These are phyloP conservation scores for Picea sitchensis DNA, from an alignment of 75 land plant genomes.

Conservation along the genomic window DNA sequence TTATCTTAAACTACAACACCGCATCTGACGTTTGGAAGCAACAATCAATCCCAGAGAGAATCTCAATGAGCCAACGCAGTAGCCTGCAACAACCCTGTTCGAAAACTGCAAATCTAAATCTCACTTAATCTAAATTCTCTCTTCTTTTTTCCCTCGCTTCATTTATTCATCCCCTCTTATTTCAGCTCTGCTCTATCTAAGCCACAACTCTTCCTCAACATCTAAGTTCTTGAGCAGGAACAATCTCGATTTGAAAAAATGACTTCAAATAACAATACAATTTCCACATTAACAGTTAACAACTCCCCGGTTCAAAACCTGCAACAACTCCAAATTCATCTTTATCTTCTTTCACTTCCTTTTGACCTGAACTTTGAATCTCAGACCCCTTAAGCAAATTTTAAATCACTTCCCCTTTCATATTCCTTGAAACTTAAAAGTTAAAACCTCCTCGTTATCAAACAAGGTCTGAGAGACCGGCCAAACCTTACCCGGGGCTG, in stretches of 20 bases:
- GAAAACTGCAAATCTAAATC: not conserved
- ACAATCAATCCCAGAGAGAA: too few relatives aligned
- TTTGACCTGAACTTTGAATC: not conserved
- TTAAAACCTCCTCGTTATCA: not conserved
- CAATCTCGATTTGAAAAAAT: too few relatives aligned
- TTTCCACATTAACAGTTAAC: not conserved
- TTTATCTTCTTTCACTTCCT: too few relatives aligned
- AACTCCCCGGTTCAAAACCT: not conserved
- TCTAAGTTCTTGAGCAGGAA: not conserved
- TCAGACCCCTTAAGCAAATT: not conserved
- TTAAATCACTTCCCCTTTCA: not conserved
- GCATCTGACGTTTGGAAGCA: too few relatives aligned
- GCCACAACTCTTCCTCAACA: not conserved
- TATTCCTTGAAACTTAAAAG: not conserved
- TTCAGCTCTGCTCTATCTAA: not conserved
- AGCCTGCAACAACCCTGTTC: not conserved
- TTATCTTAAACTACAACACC: not conserved
- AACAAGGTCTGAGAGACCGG: not conserved
- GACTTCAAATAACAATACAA: not conserved
- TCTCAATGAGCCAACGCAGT: too few relatives aligned
- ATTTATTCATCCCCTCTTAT: not conserved
- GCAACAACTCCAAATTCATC: not conserved
- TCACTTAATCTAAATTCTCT: not conserved
- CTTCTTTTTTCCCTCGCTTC: not conserved
- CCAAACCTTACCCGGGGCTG: not conserved